Percentiles rank a stretch among this genome's conserved stretches.
Conservation (phyloP, 768 basidiomycete genomes). For the Lentinula raphanica region DNA sequence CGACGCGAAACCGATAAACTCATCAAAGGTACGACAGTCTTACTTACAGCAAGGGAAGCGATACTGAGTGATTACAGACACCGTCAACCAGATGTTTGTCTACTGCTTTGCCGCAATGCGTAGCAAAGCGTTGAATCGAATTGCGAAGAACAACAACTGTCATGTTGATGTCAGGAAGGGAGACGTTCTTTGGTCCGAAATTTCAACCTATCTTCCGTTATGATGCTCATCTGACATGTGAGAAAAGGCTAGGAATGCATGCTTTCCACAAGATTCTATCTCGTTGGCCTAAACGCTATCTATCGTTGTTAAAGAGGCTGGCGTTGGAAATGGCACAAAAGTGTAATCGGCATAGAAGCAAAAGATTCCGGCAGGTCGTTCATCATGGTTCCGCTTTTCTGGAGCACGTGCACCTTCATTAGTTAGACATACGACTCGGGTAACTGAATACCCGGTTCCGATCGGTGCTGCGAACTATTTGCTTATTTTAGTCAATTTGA, state of each 20-base stretch:
- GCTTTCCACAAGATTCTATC: constrained; percentile 70
- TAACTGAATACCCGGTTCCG: no score
- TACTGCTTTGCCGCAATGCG: constrained; percentile 51
- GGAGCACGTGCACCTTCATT: not conserved
- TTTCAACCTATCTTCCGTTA: not conserved
- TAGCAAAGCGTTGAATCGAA: constrained; percentile 36
- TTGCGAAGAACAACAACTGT: constrained; percentile 32
- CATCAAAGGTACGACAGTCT: constrained; percentile 43
- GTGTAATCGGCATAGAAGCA: constrained; percentile 36
- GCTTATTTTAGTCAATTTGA: not conserved
- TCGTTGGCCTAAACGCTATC: constrained; percentile 46
- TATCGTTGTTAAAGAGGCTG: constrained; percentile 41
- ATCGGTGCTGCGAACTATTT: not conserved
- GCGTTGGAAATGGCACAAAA: constrained; percentile 43
- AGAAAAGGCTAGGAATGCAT: constrained; percentile 72
- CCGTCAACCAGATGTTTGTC: constrained; percentile 54
- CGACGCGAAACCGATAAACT: constrained; percentile 42
- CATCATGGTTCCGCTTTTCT: not conserved
- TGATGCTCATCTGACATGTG: not conserved
- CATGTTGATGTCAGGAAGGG: constrained; percentile 42
- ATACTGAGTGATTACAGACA: constrained; percentile 35
- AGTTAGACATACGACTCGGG: not conserved
- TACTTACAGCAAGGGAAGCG: not conserved
- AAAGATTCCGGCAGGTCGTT: constrained; percentile 33
- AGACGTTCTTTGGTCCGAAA: constrained; percentile 58